A percentile compares a stretch with the other conserved stretches of the same genome.
These are phyloP conservation scores for Eucalyptus regnans DNA, from an alignment of 345 rosid genomes.

Conservation along the genomic window DNA sequence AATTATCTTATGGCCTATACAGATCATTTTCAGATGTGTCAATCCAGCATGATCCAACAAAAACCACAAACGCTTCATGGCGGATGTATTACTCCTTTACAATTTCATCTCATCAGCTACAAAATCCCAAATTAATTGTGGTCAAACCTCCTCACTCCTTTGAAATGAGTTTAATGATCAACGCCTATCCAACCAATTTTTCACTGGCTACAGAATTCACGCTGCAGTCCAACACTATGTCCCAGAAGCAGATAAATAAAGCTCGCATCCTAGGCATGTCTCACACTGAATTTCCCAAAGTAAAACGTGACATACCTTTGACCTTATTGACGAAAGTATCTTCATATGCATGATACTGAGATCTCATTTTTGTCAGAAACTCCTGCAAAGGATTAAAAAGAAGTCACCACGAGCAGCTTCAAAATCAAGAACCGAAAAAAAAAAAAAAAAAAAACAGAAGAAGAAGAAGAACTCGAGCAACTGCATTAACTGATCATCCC, in stretches of 20 bases:
- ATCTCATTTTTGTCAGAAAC: neutral
- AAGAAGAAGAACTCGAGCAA: neutral
- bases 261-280: neutral
- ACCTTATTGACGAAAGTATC: slow-evolving; percentile 12
- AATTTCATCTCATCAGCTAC: neutral
- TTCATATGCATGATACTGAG: slow-evolving; percentile 11
- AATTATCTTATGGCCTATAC: neutral
- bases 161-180: neutral
- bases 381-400: neutral
- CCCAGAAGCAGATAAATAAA: neutral
- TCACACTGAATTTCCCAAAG: neutral
- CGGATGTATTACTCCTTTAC: neutral
- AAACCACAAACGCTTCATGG: neutral
- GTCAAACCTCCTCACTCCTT: neutral
- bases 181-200: neutral
- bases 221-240: neutral
- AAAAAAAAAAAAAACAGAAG: rapidly evolving
- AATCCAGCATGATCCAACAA: neutral
- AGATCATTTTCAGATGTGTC: neutral
- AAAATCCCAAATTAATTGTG: neutral
- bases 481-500: neutral
- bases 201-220: neutral
- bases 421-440: neutral
- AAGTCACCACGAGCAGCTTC: neutral
- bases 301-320: slow-evolving; percentile 9